Percentiles rank a stretch among this genome's conserved stretches.
Conservation (phyloP, 2,329 filamentous ascomycete species). For the Tolypocladium guangdongense region DNA sequence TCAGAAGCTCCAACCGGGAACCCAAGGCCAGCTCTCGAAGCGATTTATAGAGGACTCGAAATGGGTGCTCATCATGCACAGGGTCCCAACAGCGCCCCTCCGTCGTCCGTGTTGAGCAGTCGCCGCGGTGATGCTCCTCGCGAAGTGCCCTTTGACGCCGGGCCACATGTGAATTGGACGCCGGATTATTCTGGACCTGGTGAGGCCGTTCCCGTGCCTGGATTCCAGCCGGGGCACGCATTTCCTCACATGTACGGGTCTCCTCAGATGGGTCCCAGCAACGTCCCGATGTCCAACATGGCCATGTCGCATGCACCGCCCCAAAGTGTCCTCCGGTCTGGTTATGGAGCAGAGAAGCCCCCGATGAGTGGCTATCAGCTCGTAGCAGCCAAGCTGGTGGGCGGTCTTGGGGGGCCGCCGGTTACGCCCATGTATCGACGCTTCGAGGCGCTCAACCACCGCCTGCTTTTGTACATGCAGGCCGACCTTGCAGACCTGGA, state of each 20-base stretch:
- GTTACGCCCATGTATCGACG: constrained; percentile 64
- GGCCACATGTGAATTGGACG: background rate
- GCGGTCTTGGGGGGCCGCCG: constrained; percentile 11
- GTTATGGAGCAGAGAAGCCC: constrained; percentile 15
- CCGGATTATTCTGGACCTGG: background rate
- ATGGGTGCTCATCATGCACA: background rate
- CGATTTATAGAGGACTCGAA: background rate
- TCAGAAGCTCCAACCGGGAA: constrained; percentile 4
- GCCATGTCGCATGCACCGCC: background rate
- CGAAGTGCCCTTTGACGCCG: background rate
- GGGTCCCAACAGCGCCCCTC: background rate
- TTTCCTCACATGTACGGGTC: background rate
- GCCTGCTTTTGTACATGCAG: constrained; percentile 71
- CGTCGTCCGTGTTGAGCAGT: background rate
- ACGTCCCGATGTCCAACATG: background rate
- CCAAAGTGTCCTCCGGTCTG: background rate
- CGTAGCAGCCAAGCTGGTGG: constrained; percentile 41
- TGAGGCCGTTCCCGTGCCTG: background rate
- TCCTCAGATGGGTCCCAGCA: background rate
- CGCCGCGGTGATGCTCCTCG: background rate
- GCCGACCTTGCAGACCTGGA: constrained; percentile 77
- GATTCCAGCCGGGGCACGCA: background rate
- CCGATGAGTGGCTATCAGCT: constrained; percentile 50
- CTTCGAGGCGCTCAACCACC: constrained; percentile 74
- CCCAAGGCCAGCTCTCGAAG: constrained; percentile 1